phyloP scores from a whole-genome alignment of 352 stramenopile species.

The Pythium apleroticum region DNA sequence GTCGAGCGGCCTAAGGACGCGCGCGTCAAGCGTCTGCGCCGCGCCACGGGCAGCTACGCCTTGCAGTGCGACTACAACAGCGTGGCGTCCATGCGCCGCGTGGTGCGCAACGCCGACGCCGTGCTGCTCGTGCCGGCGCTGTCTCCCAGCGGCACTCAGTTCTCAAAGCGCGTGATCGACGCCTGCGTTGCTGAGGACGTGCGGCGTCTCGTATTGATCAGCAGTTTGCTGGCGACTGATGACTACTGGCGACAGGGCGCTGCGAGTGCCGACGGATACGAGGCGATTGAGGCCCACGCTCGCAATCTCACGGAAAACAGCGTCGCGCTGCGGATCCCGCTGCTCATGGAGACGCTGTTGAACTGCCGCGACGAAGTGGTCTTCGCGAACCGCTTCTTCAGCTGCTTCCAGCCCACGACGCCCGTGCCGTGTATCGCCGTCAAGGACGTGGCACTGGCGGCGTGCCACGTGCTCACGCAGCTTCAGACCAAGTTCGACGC shows the following conservation, averaged over 20 bases:
- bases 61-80: constrained; percentile 57
- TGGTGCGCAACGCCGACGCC: constrained; percentile 66
- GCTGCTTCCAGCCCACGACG: constrained; percentile 48
- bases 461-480: constrained; percentile 47
- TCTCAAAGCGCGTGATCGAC: constrained; percentile 72
- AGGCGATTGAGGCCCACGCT: constrained; percentile 71
- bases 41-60: constrained; percentile 51
- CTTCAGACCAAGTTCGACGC: constrained; percentile 45
- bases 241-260: constrained; percentile 19
- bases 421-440: constrained; percentile 67
- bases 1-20: constrained; percentile 56
- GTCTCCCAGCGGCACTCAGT: constrained; percentile 53
- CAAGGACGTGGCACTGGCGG: constrained; percentile 56
- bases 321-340: constrained; percentile 61
- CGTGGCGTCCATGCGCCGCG: constrained; percentile 46
- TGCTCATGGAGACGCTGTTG: constrained; percentile 77
- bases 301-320: constrained; percentile 40
- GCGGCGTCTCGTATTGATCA: constrained; percentile 58
- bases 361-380: constrained; percentile 77
- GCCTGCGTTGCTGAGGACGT: constrained; percentile 46
- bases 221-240: constrained; percentile 55
- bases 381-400: constrained; percentile 59
- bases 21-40: constrained; percentile 53
- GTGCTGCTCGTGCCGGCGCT: constrained; percentile 66
- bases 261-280: constrained; percentile 38